phyloP scores from a whole-genome alignment of 1,139 yeast species.

The Sugiyamaella xylanicola region DNA sequence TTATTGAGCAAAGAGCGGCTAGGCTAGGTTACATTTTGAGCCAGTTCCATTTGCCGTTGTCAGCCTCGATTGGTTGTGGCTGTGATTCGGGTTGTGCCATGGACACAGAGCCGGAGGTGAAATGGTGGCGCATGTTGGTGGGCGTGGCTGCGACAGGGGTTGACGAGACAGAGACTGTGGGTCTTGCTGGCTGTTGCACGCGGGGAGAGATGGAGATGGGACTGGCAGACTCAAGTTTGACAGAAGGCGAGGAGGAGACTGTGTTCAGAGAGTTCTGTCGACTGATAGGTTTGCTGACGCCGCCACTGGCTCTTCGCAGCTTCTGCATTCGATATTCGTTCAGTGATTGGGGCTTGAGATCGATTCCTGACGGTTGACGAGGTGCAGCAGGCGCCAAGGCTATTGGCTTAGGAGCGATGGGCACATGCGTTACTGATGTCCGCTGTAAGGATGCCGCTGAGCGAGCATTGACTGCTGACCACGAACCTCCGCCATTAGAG shows the following conservation, averaged over 20 bases:
- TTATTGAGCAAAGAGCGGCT: not conserved
- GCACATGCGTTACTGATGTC: constrained; percentile 26
- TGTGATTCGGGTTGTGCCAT: not conserved
- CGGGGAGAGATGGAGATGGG: constrained; percentile 11
- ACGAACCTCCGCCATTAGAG: not conserved
- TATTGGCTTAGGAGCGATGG: constrained; percentile 37
- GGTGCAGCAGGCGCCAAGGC: constrained; percentile 34
- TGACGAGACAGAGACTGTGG: constrained; percentile 18
- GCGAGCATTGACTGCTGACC: constrained; percentile 4
- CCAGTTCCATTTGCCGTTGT: constrained; percentile 37
- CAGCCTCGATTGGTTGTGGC: not conserved
- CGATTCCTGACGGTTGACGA: constrained; percentile 21
- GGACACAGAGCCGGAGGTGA: not conserved
- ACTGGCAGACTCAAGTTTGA: constrained; percentile 13
- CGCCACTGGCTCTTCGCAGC: constrained; percentile 14
- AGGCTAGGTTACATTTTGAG: constrained; percentile 33
- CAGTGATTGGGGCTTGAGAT: constrained; percentile 27
- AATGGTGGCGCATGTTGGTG: constrained; percentile 1
- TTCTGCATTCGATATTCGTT: constrained; percentile 27
- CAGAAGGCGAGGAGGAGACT: not conserved
- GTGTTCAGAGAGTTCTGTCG: constrained; percentile 19
- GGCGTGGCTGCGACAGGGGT: constrained; percentile 17
- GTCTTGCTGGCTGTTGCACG: constrained; percentile 7
- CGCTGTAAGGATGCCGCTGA: constrained; percentile 18
- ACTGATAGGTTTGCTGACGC: constrained; percentile 9